Percentiles rank a stretch among this genome's conserved stretches.
Evolutionary conservation across 768 basidiomycete species (phyloP).

Genomic region (Suillus decipiens): DNA sequence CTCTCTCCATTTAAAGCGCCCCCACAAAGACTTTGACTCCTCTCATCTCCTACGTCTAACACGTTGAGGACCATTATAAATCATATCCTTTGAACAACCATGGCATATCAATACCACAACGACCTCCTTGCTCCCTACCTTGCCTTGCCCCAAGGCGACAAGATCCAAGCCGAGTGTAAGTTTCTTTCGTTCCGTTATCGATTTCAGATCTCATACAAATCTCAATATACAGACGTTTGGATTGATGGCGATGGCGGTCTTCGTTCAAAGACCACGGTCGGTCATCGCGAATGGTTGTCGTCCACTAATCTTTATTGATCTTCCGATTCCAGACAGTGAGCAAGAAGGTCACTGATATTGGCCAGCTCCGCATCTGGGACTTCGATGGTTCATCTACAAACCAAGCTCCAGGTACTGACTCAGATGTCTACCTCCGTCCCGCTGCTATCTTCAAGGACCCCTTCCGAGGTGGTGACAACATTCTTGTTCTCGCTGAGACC

Average conservation of each 20-base stretch:
- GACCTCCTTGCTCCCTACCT: constrained; percentile 91
- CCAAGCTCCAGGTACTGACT: constrained; percentile 94
- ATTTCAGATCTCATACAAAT: constrained; percentile 12
- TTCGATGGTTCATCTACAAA: constrained; percentile 98
- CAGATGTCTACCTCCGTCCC: constrained; percentile 97
- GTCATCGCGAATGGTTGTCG: constrained; percentile 26
- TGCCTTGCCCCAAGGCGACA: constrained; percentile 85
- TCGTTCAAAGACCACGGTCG: constrained; percentile 93
- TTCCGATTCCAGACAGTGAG: constrained; percentile 66
- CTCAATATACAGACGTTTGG: constrained; percentile 80
- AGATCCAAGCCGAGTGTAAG: constrained; percentile 93
- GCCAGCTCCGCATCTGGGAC: constrained; percentile 96
- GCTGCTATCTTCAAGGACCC: constrained; percentile 98
- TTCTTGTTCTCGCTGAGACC: constrained; percentile 93
- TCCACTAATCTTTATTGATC: neutral
- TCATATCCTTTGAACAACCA: constrained; percentile 19
- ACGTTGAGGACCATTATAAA: constrained; percentile 7
- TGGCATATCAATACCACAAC: constrained; percentile 59
- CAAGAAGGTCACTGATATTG: constrained; percentile 85
- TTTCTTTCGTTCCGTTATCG: constrained; percentile 13
- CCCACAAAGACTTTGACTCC: constrained; percentile 4
- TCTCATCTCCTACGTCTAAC: constrained; percentile 15
- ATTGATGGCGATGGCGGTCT: constrained; percentile 94
- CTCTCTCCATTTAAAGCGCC: constrained; percentile 25
- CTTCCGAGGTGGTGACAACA: constrained; percentile 98